Base-by-base conservation (phyloP, 1,139 yeast genomes). In the Candida pseudoviswanathii region DNA sequence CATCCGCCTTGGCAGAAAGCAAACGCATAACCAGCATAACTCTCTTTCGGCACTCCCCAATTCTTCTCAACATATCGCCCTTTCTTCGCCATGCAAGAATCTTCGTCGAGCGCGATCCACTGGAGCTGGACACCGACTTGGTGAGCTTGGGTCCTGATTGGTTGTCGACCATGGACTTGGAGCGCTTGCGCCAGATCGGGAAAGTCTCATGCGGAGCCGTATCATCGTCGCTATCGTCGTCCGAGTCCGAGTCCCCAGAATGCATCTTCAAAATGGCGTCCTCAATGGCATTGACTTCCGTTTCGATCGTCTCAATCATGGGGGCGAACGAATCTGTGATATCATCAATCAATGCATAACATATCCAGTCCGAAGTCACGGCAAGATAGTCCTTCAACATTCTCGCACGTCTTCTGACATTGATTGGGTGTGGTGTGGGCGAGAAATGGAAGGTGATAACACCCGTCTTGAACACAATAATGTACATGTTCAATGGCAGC, bases 311-410 rank as follows among this genome's bases (percentile, higher is more conserved):
- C 52, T 89, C 96, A 57, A 94, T 92, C 85, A 94, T 84, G 1
- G 99, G 99, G 0, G 96, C 98, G 75, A 90, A 94, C 0, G 96
- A 95, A 73, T 94, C 99, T 1, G 98, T 92, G 54, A 94, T 90
- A 65, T 94, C 98, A 72, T 94, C 99, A 62, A 94, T 91, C 55
- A 94, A 74, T 0, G 99, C 99, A 70, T 94, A 94, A 2, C 97
- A 94, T 45, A 94, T 86, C 99, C 99, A 94, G 67, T 94, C 99
- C 0, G 97, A 84, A 1, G 95, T 83, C 4, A 94, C 96, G 2
- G 89, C 89, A 54, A 94, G 75, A 62, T 92, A 94, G 64, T 94
- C 99, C 54, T 87, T 80, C 55, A 94, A 77, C 55, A 94, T 73
- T 50, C 99, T 77, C 0, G 96, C 96, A 62, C 99, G 82, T 64